Evolutionary conservation across 805 yeast genomes (phyloP).

Genomic region (Barnettozyma sp.): DNA sequence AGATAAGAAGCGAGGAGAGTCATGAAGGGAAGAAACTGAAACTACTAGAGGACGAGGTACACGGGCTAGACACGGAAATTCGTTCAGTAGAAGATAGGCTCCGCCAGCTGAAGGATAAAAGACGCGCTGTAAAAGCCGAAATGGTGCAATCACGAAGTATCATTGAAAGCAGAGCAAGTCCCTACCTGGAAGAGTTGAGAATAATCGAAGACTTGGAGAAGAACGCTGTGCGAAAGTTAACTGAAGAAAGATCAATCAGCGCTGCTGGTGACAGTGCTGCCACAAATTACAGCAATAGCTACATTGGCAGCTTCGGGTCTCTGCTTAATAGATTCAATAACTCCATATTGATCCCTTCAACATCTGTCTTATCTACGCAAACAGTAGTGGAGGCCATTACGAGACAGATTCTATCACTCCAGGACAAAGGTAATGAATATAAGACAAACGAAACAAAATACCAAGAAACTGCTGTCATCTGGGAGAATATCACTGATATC

Average conservation of each 20-base stretch:
- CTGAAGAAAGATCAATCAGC: slow-evolving; percentile 2
- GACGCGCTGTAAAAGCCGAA: slow-evolving; percentile 29
- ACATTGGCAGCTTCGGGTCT: neutral
- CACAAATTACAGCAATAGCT: too few relatives aligned
- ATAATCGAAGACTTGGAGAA: slow-evolving; percentile 34
- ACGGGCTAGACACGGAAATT: slow-evolving; percentile 33
- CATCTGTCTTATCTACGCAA: too few relatives aligned
- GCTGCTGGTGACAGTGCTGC: neutral
- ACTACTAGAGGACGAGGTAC: slow-evolving; percentile 28
- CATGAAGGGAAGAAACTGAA: slow-evolving; percentile 36
- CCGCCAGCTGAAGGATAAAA: slow-evolving; percentile 28
- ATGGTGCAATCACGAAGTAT: slow-evolving; percentile 39
- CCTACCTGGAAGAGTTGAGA: slow-evolving; percentile 34
- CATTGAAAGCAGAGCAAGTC: slow-evolving; percentile 40
- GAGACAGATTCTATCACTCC: slow-evolving; percentile 18
- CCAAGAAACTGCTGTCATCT: slow-evolving; percentile 17
- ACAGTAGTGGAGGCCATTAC: slow-evolving; percentile 17
- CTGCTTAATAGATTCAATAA: slow-evolving; percentile 2
- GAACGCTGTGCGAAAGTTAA: slow-evolving; percentile 12
- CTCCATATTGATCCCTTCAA: too few relatives aligned
- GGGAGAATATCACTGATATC: slow-evolving; percentile 17
- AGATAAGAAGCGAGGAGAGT: slow-evolving; percentile 33
- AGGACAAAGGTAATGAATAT: slow-evolving; percentile 13
- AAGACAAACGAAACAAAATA: slow-evolving; percentile 10
- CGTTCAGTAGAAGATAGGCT: slow-evolving; percentile 30